Base-by-base conservation (phyloP, 352 stramenopile species). In the Globisporangium carolinianum region DNA sequence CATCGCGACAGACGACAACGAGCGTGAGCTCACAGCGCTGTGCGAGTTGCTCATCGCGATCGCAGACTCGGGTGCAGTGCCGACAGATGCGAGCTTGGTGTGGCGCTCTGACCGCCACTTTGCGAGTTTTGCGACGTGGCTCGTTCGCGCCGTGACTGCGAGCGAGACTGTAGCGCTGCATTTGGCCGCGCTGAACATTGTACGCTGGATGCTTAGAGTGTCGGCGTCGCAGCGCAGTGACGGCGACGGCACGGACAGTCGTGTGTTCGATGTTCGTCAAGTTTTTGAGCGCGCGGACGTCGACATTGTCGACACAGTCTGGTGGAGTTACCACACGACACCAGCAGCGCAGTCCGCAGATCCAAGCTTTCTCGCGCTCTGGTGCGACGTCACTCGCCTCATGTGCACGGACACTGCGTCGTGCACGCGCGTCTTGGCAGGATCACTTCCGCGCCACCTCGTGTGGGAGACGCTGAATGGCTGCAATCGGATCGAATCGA, bases 271-370 rank as follows among this genome's bases (percentile, higher is more conserved):
- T 41, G 35, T 59, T 11, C 37, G 15, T 11, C 18, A 7, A 6
- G 24, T 10, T 18, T 43, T 63, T 9, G 39, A 17, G 8, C 41
- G 24, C 17, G 32, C 51, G 3, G 15, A 55, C 8, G 32, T 55
- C 15, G 53, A 57, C n/a, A 18, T 60, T 15, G 50, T 65, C 43
- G 54, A 57, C 14, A 46, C 48, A 32, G 41, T 65, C 45, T 60
- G 53, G 60, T 60, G 60, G 53, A 63, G 51, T 35, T 8, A 32
- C 5, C 12, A 49, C 37, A 55, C 51, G 5, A 47, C 37, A 12
- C 17, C 51, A 36, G 2, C 47, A 5, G 1, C 9, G 10, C 39
- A 55, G 1, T 15, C 24, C 24, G 37, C 10, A 39, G 51, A 54
- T 14, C 15, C 49, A 2, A 49, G 17, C 6, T 51, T 17, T 11